Evolutionary conservation across 768 basidiomycete species (phyloP).

Genomic region (Mycena capillaripes): DNA sequence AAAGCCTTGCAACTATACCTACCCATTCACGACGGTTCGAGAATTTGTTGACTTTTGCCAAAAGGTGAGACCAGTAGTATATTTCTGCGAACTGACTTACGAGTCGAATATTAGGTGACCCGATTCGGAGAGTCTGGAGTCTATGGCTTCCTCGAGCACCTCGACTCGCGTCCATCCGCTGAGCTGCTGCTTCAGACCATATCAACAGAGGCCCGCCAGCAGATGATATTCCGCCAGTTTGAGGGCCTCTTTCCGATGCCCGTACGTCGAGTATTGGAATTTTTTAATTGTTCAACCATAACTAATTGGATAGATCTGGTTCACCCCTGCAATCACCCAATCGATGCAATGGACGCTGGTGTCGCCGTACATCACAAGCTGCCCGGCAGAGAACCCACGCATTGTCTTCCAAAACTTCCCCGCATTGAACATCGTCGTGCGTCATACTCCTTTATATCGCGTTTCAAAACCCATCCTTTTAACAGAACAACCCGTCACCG

Average conservation of each 20-base stretch:
- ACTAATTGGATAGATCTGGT: conserved; percentile 52
- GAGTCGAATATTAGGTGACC: conserved; percentile 50
- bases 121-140: conserved; percentile 71
- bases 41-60: conserved; percentile 75
- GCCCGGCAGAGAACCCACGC: conserved; percentile 65
- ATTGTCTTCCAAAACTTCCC: conserved; percentile 73
- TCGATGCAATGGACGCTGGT: conserved; percentile 75
- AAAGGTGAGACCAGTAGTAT: conserved; percentile 47
- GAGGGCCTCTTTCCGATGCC: conserved; percentile 75
- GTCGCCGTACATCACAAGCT: conserved; percentile 64
- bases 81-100: neutral
- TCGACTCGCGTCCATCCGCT: conserved; percentile 69
- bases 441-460: conserved; percentile 35
- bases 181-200: conserved; percentile 69
- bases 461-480: neutral
- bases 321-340: conserved; percentile 71
- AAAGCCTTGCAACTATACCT: conserved; percentile 70
- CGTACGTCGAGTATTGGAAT: conserved; percentile 36
- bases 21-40: conserved; percentile 67
- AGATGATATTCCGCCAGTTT: conserved; percentile 76
- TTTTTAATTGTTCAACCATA: neutral
- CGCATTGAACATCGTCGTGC: conserved; percentile 60
- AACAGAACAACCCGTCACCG: conserved; percentile 51
- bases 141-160: conserved; percentile 75
- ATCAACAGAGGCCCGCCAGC: conserved; percentile 73